Base-by-base conservation (phyloP, 768 basidiomycete genomes). In the Trametes cingulata region DNA sequence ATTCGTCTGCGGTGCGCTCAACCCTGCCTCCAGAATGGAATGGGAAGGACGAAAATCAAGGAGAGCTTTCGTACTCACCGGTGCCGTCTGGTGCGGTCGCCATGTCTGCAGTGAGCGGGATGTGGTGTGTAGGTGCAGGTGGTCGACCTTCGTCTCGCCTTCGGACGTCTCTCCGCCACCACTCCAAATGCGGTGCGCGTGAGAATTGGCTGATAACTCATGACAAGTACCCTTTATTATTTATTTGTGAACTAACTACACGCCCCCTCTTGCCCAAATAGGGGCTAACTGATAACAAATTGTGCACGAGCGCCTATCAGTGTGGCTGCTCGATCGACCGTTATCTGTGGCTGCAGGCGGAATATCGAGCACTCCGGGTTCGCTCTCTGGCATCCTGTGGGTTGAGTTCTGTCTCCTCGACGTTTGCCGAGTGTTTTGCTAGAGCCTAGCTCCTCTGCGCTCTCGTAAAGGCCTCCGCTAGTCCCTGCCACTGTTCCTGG, bases 1-100 rank as follows among this genome's bases (percentile, higher is more conserved):
- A 40, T 57, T 65, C 58, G 61, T 41, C 51, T 47, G 57, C 40
- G 51, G 42, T 42, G 43, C 41, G 27, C 59, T 52, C 65, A 46
- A 62, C 51, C 67, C 69, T 70, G 64, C 65, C 65, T 60, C 67
- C 66, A 57, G 59, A 68, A 50, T 47, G 52, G 61, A 53, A 65
- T 61, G 52, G 53, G 64, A 58, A 64, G 52, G 36, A 56, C 51
- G 55, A 67, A 51, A 54, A 15, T 46, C 45, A 12, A 36, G 36
- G 39, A 47, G 35, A 24, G 24, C n/a, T 6, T 22, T 20, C 19
- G 35, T 47, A 59, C 68, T 69, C 63, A 69, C 68, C 64, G 36
- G 22, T 52, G 20, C 64, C 60, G 17, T 67, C 65, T 7, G 62
- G 53, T 20, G 60, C 55, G 15, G 55, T 62, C 43, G 61, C 65